Conservation (phyloP, 2,329 filamentous ascomycete genomes). For the Aspergillus sergii region DNA sequence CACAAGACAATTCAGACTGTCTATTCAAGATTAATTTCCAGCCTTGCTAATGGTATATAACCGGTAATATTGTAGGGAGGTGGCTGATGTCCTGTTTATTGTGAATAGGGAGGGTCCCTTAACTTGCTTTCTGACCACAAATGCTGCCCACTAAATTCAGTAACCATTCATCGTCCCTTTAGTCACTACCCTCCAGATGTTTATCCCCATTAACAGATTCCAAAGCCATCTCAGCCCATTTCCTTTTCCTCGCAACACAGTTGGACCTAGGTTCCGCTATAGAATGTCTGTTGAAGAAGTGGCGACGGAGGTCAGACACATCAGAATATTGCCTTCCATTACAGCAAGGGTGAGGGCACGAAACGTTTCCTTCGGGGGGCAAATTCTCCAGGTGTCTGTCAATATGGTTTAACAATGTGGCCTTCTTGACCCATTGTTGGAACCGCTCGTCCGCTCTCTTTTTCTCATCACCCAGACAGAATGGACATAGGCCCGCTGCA, state of each 20-base stretch:
- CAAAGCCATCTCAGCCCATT: neutral
- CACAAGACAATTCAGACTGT: no score
- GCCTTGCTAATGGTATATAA: no score
- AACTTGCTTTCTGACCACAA: no score
- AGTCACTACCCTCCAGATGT: no score
- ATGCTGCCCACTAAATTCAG: no score
- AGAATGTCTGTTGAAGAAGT: conserved; percentile 15
- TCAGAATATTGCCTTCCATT: conserved; percentile 1
- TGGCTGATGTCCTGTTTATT: no score
- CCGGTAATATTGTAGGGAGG: no score
- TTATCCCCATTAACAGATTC: no score
- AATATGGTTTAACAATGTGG: conserved; percentile 17
- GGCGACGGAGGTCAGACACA: conserved; percentile 1
- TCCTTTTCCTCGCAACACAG: conserved; percentile 11
- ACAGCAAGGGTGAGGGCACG: conserved; percentile 12
- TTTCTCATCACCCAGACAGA: conserved; percentile 14
- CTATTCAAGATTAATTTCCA: no score
- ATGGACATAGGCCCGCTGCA: conserved; percentile 12
- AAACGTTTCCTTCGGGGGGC: neutral
- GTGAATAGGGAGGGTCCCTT: no score
- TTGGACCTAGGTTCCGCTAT: conserved; percentile 13
- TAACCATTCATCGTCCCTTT: no score
- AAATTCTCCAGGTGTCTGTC: conserved; percentile 4
- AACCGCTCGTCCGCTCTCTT: conserved; percentile 9
- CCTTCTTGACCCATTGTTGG: conserved; percentile 15